Base-by-base conservation (phyloP, 495 filamentous ascomycete genomes). In the Penicillium malachiteum region DNA sequence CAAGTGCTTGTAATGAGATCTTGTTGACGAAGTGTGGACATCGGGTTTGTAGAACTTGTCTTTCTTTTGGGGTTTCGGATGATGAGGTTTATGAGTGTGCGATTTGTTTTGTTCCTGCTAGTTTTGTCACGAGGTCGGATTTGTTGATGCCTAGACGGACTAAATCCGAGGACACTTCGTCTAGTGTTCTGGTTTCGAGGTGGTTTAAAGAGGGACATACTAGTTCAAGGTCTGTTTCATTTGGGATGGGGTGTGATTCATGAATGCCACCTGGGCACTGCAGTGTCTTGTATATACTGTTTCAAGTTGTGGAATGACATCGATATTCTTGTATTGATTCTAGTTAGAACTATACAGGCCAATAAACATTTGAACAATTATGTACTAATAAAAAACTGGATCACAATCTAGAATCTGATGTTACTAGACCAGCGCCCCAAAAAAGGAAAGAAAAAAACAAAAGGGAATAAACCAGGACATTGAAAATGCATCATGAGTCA, bases 1-100 rank as follows among this genome's bases (percentile, higher is more conserved):
- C 4, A 26, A 26, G 21, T 26, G 21, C 11, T 3, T 55, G n/a
- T 3, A 9, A 43, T 0, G 63, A 66, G 14, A 55, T 68, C 3
- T 21, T 66, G 8, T 17, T 68, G 18, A 66, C 63, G 0, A 64
- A 56, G 21, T 68, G 65, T 34, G 65, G 63, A 3, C 65, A 68
- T 44, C 52, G 63, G 13, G 60, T 68, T 32, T 68, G 65, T 31
- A 34, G 44, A 32, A 68, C 65, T 39, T 68, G 65, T 66, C 54
- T 68, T 34, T 21, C 17, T 3, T 68, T 59, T 55, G 63, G 50
- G 14, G 5, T 52, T 21, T 53, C 48, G 32, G 55, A 14, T n/a
- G 18, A 52, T 40, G 62, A 52, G 1, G 50, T 49, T 3, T 66
- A 66, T 56, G 59, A 62, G 44, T 68, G 65, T 44, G 57, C 51